phyloP scores from a whole-genome alignment of 805 yeast species.

The Sungouiozyma intestinalis region DNA sequence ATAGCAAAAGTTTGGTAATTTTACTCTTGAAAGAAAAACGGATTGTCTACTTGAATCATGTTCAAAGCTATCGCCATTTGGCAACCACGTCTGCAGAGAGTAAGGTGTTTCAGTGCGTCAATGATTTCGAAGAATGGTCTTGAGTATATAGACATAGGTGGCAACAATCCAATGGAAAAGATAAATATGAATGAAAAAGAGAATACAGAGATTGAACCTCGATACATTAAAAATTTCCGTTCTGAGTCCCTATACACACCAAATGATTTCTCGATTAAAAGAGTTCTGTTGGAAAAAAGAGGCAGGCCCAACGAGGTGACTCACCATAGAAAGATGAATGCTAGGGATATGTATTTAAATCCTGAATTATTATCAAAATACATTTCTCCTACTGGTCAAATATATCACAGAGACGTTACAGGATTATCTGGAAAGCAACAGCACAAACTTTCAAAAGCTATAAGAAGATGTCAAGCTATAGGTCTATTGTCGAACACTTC shows the following conservation, averaged over 20 bases:
- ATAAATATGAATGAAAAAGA: not conserved
- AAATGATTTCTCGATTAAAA: conserved; percentile 62
- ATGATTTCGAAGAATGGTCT: not conserved
- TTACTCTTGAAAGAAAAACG: too few relatives aligned
- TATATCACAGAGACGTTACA: conserved; percentile 59
- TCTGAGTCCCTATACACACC: conserved; percentile 59
- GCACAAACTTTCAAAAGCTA: conserved; percentile 60
- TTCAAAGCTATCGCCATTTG: not conserved
- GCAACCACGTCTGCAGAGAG: not conserved
- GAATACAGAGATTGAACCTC: conserved; percentile 10
- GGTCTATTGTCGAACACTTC: conserved; percentile 75
- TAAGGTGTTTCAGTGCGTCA: not conserved
- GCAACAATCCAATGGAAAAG: not conserved
- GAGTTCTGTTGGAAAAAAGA: conserved; percentile 40
- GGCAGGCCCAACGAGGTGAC: conserved; percentile 6
- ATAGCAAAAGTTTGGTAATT: too few relatives aligned
- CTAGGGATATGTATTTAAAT: conserved; percentile 58
- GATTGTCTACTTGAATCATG: not conserved
- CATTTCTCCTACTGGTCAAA: conserved; percentile 63
- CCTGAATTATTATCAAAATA: conserved; percentile 61
- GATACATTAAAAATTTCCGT: conserved; percentile 30
- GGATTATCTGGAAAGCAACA: conserved; percentile 62
- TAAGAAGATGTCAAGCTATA: conserved; percentile 68
- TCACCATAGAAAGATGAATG: conserved; percentile 35
- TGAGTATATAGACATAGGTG: not conserved